Evolutionary conservation across 768 basidiomycete species (phyloP), one percentile per base, ranked within the genome.

Genomic region (Termitomyces titanicus): DNA sequence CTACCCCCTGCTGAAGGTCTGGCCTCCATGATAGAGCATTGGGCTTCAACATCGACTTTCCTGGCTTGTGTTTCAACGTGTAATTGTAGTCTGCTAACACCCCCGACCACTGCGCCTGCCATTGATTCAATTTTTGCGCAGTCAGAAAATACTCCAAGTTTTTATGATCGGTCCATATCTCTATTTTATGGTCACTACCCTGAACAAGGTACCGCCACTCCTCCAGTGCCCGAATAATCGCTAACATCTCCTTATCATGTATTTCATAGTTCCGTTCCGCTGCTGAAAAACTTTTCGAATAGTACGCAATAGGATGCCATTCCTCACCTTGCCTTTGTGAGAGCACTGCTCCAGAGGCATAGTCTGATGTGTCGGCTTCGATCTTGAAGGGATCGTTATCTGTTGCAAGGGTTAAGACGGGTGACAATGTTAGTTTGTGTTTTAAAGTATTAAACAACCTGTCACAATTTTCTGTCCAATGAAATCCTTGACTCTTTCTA

Each of bases 181-280:
- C 61, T 17, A 75, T 51, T 5, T 54, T 48, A 6, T 63, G 45
- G 15, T 38, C 24, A 0, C 62, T 42, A 24, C 70, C 66, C 7
- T 65, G 47, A 3, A 68, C 51, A 35, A 61, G 54, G 45, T 70
- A 68, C 18, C 62, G 24, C 69, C 66, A 69, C 33, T 66, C 55
- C 0, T 61, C 22, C 0, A 79, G 57, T 0, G 69, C 63, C 11
- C 63, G 27, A 5, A 81, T 65, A 42, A 82, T 72, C 1, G 75
- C 76, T 0, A 82, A 67, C 13, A 82, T 60, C 60, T 82, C 81
- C 58, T 78, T 76, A 55, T 84, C 73, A 54, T 80, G 70, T 18
- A 78, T 73, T 13, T 78, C 66, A 57, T 83, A 82, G 60, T 82
- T 83, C 1, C 63, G 27, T 59, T 84, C 73, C 0, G 74, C 63